Evolutionary conservation across 1,284 basidiomycete species (phyloP), one percentile per base, ranked within the genome.

Genomic region (Ustanciosporium gigantosporum): DNA sequence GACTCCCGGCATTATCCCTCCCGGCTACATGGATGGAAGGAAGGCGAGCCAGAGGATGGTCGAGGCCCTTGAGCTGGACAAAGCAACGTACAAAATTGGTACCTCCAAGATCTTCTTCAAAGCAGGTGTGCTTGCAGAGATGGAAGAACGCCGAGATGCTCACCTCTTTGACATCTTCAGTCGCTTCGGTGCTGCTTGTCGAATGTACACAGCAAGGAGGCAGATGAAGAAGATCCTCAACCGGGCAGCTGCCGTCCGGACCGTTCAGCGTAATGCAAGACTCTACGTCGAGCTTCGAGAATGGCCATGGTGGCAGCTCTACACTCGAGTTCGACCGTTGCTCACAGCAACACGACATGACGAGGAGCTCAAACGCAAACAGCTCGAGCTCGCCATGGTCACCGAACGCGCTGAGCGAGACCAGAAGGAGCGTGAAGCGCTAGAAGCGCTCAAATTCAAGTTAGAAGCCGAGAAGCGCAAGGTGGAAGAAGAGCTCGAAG

Each of bases 221-320:
- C 89, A 93, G 76, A 91, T 95, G 81, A 90, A 89, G 82, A 98
- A 97, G 82, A 85, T 95, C 38, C 83, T 98, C 52, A 94, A 97
- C 73, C 87, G 94, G 27, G 90, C 92, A 2, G 84, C 88, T 25
- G 93, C 95, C 2, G 87, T 94, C 31, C 84, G 89, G 36, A 93
- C 89, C 0, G 93, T 98, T 53, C 94, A 97, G 78, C 84, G 88
- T 25, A 98, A 98, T 76, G 94, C 94, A 2, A 82, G 90, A 11
- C 84, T 96, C 13, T 98, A 98, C 73, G 66, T 66, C 23, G 53
- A 70, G 87, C 87, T 20, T 86, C 90, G 87, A 39, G 90, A 94
- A 50, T 98, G 94, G 95, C 92, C 95, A 1, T 98, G 95, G 95
- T 99, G 95, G 95, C 89, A 92, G 65, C 83, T 98, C 15, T 99